These are phyloP conservation scores for Geotrichum fermentans DNA, from an alignment of 1,139 yeast genomes.

Conservation along the genomic window DNA sequence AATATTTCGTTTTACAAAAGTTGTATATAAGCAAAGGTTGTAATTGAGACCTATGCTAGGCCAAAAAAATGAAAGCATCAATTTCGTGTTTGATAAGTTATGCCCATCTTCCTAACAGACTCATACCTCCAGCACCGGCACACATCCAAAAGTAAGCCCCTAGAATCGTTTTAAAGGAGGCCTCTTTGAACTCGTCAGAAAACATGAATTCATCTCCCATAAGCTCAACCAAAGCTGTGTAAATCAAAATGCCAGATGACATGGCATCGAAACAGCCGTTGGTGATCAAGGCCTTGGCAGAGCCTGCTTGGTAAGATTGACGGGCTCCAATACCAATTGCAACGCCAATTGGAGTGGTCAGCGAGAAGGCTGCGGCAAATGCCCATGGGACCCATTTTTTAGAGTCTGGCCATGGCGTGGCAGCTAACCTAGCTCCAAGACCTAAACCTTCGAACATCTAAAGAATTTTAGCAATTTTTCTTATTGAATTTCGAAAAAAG, in stretches of 20 bases:
- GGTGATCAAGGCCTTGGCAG: constrained; percentile 56
- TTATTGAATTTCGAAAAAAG: constrained; percentile 38
- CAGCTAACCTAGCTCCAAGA: constrained; percentile 74
- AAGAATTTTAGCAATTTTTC: constrained; percentile 4
- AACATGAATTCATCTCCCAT: constrained; percentile 80
- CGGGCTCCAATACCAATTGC: constrained; percentile 84
- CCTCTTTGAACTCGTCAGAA: constrained; percentile 47
- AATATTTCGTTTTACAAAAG: too few species aligned
- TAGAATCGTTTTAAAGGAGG: constrained; percentile 35
- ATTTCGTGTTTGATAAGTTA: constrained; percentile 31
- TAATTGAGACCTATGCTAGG: too few species aligned
- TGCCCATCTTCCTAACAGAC: constrained; percentile 83
- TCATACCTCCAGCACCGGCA: constrained; percentile 76
- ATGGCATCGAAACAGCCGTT: constrained; percentile 80
- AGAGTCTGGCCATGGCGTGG: constrained; percentile 43
- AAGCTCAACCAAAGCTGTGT: constrained; percentile 77
- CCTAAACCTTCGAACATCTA: constrained; percentile 78
- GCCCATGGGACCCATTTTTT: constrained; percentile 53
- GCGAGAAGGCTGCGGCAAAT: constrained; percentile 52
- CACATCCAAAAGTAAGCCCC: constrained; percentile 39
- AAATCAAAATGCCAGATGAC: constrained; percentile 75
- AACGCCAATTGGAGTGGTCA: constrained; percentile 72
- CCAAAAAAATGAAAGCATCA: too few species aligned
- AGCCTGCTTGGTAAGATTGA: constrained; percentile 48
- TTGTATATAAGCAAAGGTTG: too few species aligned